Evolutionary conservation across 352 stramenopile species (phyloP).

Genomic region (Pythium apleroticum): DNA sequence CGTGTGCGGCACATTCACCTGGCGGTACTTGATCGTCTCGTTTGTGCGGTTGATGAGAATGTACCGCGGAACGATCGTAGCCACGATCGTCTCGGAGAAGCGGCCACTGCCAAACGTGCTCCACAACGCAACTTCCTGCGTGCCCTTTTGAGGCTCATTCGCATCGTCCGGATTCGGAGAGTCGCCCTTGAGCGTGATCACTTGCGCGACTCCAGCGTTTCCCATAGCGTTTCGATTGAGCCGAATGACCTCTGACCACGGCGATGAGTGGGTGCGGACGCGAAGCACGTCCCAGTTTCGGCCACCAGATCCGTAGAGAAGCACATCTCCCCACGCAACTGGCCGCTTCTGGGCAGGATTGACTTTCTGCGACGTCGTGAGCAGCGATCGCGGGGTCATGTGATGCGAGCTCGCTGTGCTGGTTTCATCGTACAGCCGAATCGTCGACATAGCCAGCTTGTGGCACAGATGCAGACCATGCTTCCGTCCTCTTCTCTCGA

Average conservation of each 20-base stretch:
- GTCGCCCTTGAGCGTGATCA: constrained; percentile 82
- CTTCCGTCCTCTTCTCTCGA: constrained; percentile 62
- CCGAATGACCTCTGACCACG: constrained; percentile 84
- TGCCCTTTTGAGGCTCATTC: constrained; percentile 63
- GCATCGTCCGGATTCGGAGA: constrained; percentile 53
- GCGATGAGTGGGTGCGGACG: constrained; percentile 70
- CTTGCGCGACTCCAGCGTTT: constrained; percentile 85
- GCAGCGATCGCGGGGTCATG: constrained; percentile 68
- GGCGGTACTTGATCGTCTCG: constrained; percentile 83
- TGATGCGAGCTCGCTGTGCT: constrained; percentile 86
- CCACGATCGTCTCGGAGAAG: constrained; percentile 86
- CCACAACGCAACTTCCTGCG: constrained; percentile 83
- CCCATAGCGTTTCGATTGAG: constrained; percentile 88
- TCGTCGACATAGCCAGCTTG: constrained; percentile 85
- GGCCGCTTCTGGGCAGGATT: constrained; percentile 80
- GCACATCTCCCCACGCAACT: constrained; percentile 75
- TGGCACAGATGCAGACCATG: constrained; percentile 85
- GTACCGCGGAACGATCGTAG: constrained; percentile 83
- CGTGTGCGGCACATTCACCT: constrained; percentile 74
- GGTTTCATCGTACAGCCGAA: constrained; percentile 84
- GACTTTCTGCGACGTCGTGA: constrained; percentile 69
- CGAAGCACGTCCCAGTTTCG: constrained; percentile 85
- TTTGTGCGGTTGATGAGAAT: constrained; percentile 88
- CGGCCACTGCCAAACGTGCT: constrained; percentile 80
- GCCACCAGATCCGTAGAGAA: constrained; percentile 70